phyloP scores from a whole-genome alignment of 257 asterid species.

The Solanum chmielewskii region DNA sequence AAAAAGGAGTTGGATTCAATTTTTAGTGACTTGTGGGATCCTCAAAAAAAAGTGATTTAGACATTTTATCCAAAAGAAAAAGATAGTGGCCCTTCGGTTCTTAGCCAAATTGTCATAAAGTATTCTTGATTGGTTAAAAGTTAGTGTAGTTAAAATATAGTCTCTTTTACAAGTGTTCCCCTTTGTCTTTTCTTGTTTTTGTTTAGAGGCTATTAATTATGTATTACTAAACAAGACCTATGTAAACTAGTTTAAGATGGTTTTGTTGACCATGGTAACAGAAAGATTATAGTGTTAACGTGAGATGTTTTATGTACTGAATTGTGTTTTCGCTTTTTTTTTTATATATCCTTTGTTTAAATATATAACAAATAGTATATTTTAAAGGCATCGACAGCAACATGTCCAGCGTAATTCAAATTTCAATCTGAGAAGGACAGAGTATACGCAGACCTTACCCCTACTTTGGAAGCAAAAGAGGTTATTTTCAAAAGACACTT shows the following conservation, averaged over 20 bases:
- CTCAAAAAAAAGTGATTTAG: background rate
- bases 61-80: background rate
- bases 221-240: background rate
- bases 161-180: background rate
- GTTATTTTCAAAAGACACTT: fast-evolving
- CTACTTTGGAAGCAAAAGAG: background rate
- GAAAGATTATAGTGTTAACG: background rate
- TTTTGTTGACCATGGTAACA: background rate
- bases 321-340: fast-evolving
- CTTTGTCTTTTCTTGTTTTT: background rate
- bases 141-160: background rate
- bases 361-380: background rate
- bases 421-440: background rate
- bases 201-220: background rate
- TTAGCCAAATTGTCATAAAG: background rate
- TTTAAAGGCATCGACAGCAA: no score
- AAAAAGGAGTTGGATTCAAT: background rate
- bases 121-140: background rate
- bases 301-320: background rate
- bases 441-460: no score
- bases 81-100: background rate
- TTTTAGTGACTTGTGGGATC: slow-evolving; percentile 6
- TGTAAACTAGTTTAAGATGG: background rate
- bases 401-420: no score
- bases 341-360: no score